phyloP scores from a whole-genome alignment of 2,329 filamentous ascomycete genomes.

The Fusarium sp. region DNA sequence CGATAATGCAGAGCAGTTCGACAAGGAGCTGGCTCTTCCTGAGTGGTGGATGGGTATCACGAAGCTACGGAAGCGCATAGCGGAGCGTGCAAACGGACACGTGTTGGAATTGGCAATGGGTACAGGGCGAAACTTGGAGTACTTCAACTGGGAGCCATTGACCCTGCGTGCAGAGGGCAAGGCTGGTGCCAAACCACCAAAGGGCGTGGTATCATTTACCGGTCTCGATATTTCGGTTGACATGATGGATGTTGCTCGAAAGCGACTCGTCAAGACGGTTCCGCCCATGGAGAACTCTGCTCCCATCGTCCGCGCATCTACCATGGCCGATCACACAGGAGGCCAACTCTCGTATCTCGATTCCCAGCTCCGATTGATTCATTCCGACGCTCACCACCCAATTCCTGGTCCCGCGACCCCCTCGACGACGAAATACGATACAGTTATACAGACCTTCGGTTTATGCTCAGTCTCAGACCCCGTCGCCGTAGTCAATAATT shows the following conservation, averaged over 20 bases:
- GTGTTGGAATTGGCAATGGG: conserved; percentile 72
- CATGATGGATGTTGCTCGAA: conserved; percentile 67
- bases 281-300: conserved; percentile 48
- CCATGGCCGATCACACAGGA: conserved; percentile 47
- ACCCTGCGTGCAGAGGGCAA: conserved; percentile 31
- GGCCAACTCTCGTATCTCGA: conserved; percentile 53
- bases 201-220: conserved; percentile 63
- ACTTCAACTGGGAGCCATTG: conserved; percentile 64
- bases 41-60: conserved; percentile 67
- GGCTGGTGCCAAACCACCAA: conserved; percentile 1
- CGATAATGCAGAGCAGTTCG: conserved; percentile 64
- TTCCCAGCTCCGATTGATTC: conserved; percentile 57
- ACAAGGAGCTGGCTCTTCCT: conserved; percentile 64
- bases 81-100: conserved; percentile 59
- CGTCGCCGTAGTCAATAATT: conserved; percentile 60
- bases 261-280: conserved; percentile 58
- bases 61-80: conserved; percentile 59
- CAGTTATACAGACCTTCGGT: conserved; percentile 71
- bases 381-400: conserved; percentile 57
- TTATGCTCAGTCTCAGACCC: conserved; percentile 70
- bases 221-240: conserved; percentile 69
- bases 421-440: conserved; percentile 64
- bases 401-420: conserved; percentile 51
- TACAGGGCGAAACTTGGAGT: conserved; percentile 68
- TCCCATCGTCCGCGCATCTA: conserved; percentile 46